Evolutionary conservation across 306 rosid genomes (phyloP), one percentile per base, ranked within the genome.

Genomic region (Fragaria ananassa): DNA sequence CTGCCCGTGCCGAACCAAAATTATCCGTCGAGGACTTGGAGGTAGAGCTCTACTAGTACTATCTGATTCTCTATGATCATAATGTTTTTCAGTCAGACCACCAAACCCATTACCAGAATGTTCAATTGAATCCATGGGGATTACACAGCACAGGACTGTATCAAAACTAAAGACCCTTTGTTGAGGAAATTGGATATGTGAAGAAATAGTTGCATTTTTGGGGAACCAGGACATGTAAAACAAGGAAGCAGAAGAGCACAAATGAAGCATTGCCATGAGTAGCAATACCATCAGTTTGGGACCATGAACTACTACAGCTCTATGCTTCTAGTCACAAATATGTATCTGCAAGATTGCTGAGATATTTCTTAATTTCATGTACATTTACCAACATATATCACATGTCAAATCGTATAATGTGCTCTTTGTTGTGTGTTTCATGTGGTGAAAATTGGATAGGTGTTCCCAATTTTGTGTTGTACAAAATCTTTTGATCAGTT

Each of bases 1-100:
- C 84, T 93, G 86, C 42, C 97, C 97, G 17, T 94, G 98, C 27
- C 97, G 83, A 3, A 94, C 96, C 23, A 94, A 87, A 77, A 94
- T 90, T 76, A 94, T 94, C 75, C 97, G 88, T 53, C 89, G 88
- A 14, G 98, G 98, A 72, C 96, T 62, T 0, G 96, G 96, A 21
- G 96, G 91, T 1, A 80, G 82, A 25, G 23, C n/a, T 10, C 25
- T 34, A 3, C 15, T 31, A 34, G 74, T 47, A 42, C 34, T 5
- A 27, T 17, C 76, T 15, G 70, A 5, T 15, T 57, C 64, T 4
- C 54, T 44, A 1, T 64, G 64, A 60, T 53, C 2, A 8, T 61
- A 10, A 53, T 54, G 79, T 81, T 78, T 91, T 82, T 91, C 90
- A 0, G 89, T 85, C 35, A 84, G 83, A 34, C 82, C 74, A 8